These are phyloP conservation scores for Ceratocystis colombiana DNA, from an alignment of 2,329 filamentous ascomycete genomes.

Conservation along the genomic window DNA sequence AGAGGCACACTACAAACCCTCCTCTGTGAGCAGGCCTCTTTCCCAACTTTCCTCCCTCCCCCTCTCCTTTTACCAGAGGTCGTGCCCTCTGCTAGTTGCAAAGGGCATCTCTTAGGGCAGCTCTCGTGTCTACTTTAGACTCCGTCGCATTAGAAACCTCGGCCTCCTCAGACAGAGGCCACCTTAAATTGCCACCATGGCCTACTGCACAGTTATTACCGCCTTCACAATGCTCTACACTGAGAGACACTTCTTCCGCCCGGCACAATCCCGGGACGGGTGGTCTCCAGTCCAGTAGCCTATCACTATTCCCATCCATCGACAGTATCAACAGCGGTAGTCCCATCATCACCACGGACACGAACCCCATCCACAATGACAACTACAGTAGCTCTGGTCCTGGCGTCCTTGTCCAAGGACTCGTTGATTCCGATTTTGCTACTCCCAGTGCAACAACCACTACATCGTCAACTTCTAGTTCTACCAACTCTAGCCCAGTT, in stretches of 20 bases:
- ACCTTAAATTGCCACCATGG: conserved; percentile 20
- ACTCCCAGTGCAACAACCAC: conserved; percentile 6
- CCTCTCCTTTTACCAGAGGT: conserved; percentile 19
- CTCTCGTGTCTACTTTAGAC: conserved; percentile 25
- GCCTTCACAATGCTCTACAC: conserved; percentile 7
- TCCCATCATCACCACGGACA: neutral
- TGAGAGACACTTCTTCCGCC: conserved; percentile 12
- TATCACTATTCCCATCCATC: neutral
- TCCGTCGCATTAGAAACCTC: conserved; percentile 12
- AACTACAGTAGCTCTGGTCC: neutral
- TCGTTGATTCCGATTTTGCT: conserved; percentile 14
- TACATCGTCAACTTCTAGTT: conserved; percentile 6
- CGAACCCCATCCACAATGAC: neutral
- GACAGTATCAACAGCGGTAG: conserved; percentile 8
- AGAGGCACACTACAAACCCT: conserved; percentile 16
- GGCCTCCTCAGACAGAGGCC: conserved; percentile 24
- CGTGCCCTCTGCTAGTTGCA: conserved; percentile 22
- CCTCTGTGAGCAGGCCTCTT: neutral
- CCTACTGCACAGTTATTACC: neutral
- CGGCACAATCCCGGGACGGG: conserved; percentile 13
- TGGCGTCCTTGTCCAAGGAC: neutral
- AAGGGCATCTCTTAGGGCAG: conserved; percentile 17
- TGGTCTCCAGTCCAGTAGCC: neutral
- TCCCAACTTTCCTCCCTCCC: neutral
- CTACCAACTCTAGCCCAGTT: conserved; percentile 21